Base-by-base conservation (phyloP, 176 grass and related monocot genomes). In the Stipa capillata region DNA sequence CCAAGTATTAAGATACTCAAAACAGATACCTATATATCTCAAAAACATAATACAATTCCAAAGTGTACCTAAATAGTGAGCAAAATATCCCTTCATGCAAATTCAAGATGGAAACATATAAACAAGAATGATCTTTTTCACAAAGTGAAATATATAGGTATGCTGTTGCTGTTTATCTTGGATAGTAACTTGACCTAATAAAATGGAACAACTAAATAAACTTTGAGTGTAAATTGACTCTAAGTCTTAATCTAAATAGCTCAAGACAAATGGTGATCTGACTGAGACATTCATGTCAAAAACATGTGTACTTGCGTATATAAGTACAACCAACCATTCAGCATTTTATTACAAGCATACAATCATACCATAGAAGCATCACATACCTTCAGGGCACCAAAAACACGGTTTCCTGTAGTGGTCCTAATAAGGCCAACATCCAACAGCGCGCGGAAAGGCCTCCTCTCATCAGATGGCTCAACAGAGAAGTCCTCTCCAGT, bases 351-450 rank as follows among this genome's bases (percentile, higher is more conserved):
- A 11, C 17, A 41, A 4, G 11, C 24, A 66, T 41, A 7, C 37
- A 61, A n/a, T 13, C 11, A 60, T n/a, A 21, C 17, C 49, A 37
- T 12, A 79, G n/a, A 44, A 42, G 7, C 5, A 71, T 5, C 3
- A 49, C 63, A 80, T 80, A 93, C 90, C 90, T 89, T 93, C 7
- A 93, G 90, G 74, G 83, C 79, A 73, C 80, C 87, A 76, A 93
- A 93, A 5, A 93, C 84, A 73, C 87, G 87, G 69, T 93, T 86
- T 20, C 90, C 87, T 32, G 90, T 93, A 12, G 90, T 93, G 8
- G 90, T 93, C 81, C 80, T 93, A 74, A 93, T 42, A 68, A 93
- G 90, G 20, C 87, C 90, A 0, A 89, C 90, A 87, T 93, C 90
- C 60, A 93, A 41, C n/a, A 93, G 69, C 34, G 83, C 86, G 58